A percentile compares a stretch with the other conserved stretches of the same genome.
Conservation (phyloP, 176 grass and related monocot species). For the Phoenix roebelenii region DNA sequence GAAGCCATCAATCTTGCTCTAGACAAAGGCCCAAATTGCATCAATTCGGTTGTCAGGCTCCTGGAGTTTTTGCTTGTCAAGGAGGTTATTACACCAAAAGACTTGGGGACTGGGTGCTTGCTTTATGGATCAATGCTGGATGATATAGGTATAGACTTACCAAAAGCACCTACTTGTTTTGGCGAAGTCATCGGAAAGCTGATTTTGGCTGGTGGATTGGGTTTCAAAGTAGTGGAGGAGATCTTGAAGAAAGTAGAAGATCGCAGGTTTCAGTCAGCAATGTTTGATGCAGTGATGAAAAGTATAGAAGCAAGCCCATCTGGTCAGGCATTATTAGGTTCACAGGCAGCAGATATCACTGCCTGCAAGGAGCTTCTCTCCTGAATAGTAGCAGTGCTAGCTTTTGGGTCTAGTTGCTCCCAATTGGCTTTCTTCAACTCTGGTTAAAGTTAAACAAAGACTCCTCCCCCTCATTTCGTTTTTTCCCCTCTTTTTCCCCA, state of each 20-base stretch:
- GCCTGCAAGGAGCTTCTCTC: slow-evolving; percentile 47
- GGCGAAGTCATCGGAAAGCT: slow-evolving; percentile 62
- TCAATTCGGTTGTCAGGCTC: slow-evolving; percentile 56
- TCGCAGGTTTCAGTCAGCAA: slow-evolving; percentile 28
- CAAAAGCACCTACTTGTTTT: slow-evolving; percentile 70
- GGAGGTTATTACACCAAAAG: slow-evolving; percentile 48
- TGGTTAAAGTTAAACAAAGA: too few relatives aligned
- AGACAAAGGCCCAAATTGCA: slow-evolving; percentile 55
- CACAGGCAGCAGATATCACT: slow-evolving; percentile 28
- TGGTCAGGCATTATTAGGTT: slow-evolving; percentile 54
- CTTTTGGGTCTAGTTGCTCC: too few relatives aligned
- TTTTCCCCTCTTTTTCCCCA: too few relatives aligned
- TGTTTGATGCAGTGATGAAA: slow-evolving; percentile 35
- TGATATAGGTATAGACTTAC: slow-evolving; percentile 89
- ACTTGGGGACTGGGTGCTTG: slow-evolving; percentile 60
- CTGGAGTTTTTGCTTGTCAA: slow-evolving; percentile 55
- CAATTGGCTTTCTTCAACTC: too few relatives aligned
- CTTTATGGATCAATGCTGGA: slow-evolving; percentile 68
- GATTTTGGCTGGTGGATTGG: slow-evolving; percentile 38
- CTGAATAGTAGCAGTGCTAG: neutral
- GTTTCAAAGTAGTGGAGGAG: slow-evolving; percentile 60
- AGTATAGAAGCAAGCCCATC: slow-evolving; percentile 36
- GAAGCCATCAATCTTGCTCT: slow-evolving; percentile 88
- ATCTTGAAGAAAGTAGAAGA: slow-evolving; percentile 74
- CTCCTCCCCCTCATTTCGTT: too few relatives aligned